Evolutionary conservation across 1,284 basidiomycete genomes (phyloP).

Genomic region (Trametes pubescens): DNA sequence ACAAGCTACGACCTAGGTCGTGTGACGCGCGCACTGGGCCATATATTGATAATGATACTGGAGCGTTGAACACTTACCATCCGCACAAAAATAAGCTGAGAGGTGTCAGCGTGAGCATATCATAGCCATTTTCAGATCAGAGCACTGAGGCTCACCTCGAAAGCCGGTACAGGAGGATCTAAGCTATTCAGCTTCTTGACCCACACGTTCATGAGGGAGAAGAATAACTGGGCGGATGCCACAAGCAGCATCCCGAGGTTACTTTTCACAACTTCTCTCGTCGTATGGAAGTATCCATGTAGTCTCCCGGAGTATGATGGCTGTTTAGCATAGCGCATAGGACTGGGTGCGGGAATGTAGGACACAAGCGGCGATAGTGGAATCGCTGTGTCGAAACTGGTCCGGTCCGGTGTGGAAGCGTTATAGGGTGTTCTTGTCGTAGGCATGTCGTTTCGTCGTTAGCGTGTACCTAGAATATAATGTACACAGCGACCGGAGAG

Average conservation of each 20-base stretch:
- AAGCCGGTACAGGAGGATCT: conserved; percentile 63
- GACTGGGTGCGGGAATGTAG: conserved; percentile 28
- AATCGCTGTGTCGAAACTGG: conserved; percentile 22
- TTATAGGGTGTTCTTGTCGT: conserved; percentile 29
- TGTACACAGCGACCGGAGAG: background rate
- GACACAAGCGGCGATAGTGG: conserved; percentile 23
- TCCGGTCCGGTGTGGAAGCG: conserved; percentile 31
- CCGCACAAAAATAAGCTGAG: conserved; percentile 56
- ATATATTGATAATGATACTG: too few species aligned
- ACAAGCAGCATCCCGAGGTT: conserved; percentile 75
- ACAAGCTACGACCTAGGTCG: too few species aligned
- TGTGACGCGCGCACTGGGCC: too few species aligned
- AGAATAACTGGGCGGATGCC: conserved; percentile 65
- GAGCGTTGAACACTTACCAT: conserved; percentile 47
- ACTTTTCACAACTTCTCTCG: conserved; percentile 34
- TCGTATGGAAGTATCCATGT: background rate
- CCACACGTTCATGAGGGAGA: conserved; percentile 65
- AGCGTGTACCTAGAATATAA: background rate
- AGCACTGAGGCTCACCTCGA: conserved; percentile 53
- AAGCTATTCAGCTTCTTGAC: conserved; percentile 69
- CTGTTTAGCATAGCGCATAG: background rate
- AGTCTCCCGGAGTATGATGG: background rate
- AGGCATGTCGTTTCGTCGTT: conserved; percentile 18
- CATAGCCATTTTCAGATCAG: background rate
- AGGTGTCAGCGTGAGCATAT: background rate